Evolutionary conservation across 176 grass and related monocot genomes (phyloP), one percentile per base, ranked within the genome.

Genomic region (Phyllostachys edulis): DNA sequence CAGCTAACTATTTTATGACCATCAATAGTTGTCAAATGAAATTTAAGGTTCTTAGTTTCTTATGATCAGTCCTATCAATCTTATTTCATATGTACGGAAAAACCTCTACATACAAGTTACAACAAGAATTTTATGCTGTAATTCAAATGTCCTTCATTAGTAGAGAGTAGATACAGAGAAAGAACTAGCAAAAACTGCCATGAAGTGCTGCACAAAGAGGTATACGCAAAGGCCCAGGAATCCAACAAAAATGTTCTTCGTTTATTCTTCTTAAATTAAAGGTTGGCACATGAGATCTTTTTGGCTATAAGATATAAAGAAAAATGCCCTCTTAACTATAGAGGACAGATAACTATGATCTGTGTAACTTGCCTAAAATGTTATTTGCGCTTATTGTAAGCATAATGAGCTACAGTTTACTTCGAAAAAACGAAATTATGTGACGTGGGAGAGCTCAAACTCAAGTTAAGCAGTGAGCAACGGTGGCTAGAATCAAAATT

Each of bases 201-300:
- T 21, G 23, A 87, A 56, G 13, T 83, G 39, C 63, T 68, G 16
- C 20, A 73, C 36, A 84, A 14, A 49, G 51, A 76, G 34, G 29
- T 39, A 50, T 41, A 79, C 2, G 1, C 21, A 42, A 75, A 62
- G 61, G 39, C 17, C 26, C 16, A 65, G 12, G 15, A 69, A 65
- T 27, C 66, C 20, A 76, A 67, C 47, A 18, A 85, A 67, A 74
- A 45, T 9, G 2, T 47, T 82, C 45, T 62, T 71, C 46, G 17
- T 64, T 67, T 73, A 69, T 50, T 71, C 2, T 40, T 66, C 64
- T 47, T 61, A 37, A 9, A 73, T 18, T 54, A 54, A 39, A 82
- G 8, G 9, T 68, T 69, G 18, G 23, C 18, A 68, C 49, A 69
- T 27, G 18, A 6, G 11, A 24, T 21, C 20, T 52, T 23, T 39